Evolutionary conservation across 176 grass and related monocot species (phyloP).

Genomic region (Bonia amplexicaulis): DNA sequence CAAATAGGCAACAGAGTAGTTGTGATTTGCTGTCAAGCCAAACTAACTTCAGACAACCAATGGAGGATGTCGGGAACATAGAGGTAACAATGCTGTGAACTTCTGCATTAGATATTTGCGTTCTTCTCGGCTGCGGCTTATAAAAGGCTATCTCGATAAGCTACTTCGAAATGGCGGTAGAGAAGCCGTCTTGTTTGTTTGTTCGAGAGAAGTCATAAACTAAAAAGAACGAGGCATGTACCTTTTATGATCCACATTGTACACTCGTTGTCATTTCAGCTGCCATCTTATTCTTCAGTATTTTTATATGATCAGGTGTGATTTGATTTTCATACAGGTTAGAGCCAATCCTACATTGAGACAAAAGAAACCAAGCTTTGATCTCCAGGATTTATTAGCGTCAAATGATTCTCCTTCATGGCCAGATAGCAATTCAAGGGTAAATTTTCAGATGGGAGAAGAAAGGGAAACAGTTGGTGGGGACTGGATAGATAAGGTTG

Average conservation of each 20-base stretch:
- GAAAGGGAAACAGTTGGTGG: slow-evolving; percentile 68
- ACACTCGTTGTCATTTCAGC: background rate
- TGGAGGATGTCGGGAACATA: slow-evolving; percentile 98
- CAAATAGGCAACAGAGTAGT: slow-evolving; percentile 43
- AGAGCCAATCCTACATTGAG: slow-evolving; percentile 46
- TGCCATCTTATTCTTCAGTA: background rate
- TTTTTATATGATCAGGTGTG: background rate
- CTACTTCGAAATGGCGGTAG: too few species aligned
- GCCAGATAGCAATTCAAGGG: slow-evolving; percentile 60
- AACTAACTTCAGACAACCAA: slow-evolving; percentile 72
- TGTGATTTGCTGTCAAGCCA: slow-evolving; percentile 65
- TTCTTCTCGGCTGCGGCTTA: too few species aligned
- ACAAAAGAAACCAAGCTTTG: slow-evolving; percentile 95
- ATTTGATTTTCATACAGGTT: slow-evolving; percentile 43
- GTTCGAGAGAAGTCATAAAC: too few species aligned
- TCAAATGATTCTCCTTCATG: slow-evolving; percentile 75
- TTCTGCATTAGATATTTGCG: slow-evolving; percentile 6
- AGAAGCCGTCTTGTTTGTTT: too few species aligned
- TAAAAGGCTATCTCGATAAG: too few species aligned
- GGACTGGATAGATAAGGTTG: slow-evolving; percentile 95
- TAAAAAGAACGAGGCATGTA: background rate
- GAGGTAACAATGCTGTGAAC: slow-evolving; percentile 55
- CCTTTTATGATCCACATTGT: background rate
- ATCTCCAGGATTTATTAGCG: slow-evolving; percentile 74
- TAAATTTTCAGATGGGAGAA: slow-evolving; percentile 69